Base-by-base conservation (phyloP, 257 asterid genomes). In the Capsicum chinense region DNA sequence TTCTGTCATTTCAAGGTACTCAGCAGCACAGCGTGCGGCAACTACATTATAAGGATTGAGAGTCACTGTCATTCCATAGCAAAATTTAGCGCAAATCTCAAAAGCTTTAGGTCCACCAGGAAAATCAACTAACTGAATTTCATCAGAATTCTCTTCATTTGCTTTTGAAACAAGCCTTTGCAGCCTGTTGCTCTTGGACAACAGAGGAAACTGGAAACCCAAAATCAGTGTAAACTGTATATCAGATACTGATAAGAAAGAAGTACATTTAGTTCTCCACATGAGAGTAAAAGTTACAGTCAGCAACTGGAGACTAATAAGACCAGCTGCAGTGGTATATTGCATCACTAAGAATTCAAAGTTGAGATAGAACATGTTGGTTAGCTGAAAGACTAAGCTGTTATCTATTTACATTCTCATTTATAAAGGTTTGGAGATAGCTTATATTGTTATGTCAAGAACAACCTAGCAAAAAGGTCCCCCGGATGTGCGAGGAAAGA, bases 91-190 rank as follows among this genome's bases (percentile, higher is more conserved):
- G 35, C 99, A 94, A 82, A 93, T 90, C 88, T 95, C 98, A 60
- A 95, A 95, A 26, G 97, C 95, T 85, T 91, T 95, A 19, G 97
- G 93, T 47, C 99, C 98, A 79, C 99, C 98, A 9, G 99, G 99
- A 83, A 95, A 94, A 88, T 94, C 89, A 33, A 5, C 88, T 89
- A 95, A 48, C 86, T 86, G 88, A 39, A 94, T 89, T 80, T 92
- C 97, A 35, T 88, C 92, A 2, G 83, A 54, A 59, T 83, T 86
- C 88, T 90, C 93, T 70, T 92, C 94, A 42, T 78, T 86, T 33
- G 83, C 85, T 84, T 84, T 86, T 3, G 92, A 85, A 42, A 92
- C 73, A 11, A 94, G 95, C 42, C 87, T 95, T 82, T 94, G 97
- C 84, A 95, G 81, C 57, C 56, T 90, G 85, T 88, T 90, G 93